Evolutionary conservation across 352 stramenopile species (phyloP), one percentile per base, ranked within the genome.

Genomic region (Pythium myriotylum): DNA sequence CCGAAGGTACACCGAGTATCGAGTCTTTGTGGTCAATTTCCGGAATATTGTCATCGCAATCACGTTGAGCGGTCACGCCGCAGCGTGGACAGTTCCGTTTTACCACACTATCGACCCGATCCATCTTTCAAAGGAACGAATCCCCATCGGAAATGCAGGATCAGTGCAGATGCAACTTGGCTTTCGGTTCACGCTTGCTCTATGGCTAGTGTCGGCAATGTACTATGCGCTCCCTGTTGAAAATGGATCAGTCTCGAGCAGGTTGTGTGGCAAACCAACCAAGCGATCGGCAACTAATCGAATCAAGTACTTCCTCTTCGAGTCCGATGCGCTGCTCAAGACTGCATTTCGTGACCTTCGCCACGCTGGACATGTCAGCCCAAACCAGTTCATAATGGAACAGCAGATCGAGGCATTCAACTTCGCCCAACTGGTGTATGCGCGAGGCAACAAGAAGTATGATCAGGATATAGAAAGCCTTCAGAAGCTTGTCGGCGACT

Each of bases 331-430:
- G 16, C 56, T 70, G 42, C 55, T 79, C 39, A 77, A 73, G 43
- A 66, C 54, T 0, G 68, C 57, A 8, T 77, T 71, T 22, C 50
- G 46, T 0, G 60, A 80, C 37, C 23, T 80, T 13, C 57, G 42
- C 9, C 50, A 67, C 6, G 65, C 73, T 23, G 59, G 67, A 2
- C 39, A 68, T n/a, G 51, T 69, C 26, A 61, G 77, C 20, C 65
- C 68, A 9, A 46, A 58, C 14, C 72, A 74, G 12, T 84, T 84
- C 46, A 65, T 84, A 16, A 54, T 84, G 42, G 59, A 76, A 14
- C 56, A 50, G 12, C 74, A 84, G 22, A 60, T 84, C 14, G 60
- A 79, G 32, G 65, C 72, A 12, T 81, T 84, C 70, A 84, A 84
- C 37, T 69, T 79, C 47, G 63, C 72, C 1, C 72, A 79, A 39